Evolutionary conservation across 2,329 filamentous ascomycete species (phyloP).

Genomic region (Alternaria alternata): DNA sequence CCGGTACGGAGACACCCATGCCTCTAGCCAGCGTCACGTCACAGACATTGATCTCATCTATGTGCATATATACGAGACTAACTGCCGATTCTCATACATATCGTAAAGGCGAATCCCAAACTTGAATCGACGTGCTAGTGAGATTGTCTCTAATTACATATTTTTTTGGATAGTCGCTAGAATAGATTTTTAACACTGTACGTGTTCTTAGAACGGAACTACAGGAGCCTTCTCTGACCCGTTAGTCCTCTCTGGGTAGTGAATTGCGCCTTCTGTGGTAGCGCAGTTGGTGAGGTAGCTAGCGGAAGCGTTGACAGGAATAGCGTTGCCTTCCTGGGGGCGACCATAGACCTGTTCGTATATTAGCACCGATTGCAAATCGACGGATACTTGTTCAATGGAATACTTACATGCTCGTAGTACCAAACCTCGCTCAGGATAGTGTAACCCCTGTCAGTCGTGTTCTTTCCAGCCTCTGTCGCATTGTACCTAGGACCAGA

Average conservation of each 20-base stretch:
- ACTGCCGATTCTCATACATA: not conserved
- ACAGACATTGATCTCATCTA: not conserved
- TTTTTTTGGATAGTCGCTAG: not conserved
- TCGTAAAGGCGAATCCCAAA: not conserved
- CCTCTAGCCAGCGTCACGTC: not conserved
- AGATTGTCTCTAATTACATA: not conserved
- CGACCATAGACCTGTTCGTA: constrained; percentile 55
- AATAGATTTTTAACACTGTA: not conserved
- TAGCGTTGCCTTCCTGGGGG: constrained; percentile 61
- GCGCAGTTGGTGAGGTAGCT: constrained; percentile 63
- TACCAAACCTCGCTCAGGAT: constrained; percentile 72
- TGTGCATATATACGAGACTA: not conserved
- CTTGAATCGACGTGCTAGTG: not conserved
- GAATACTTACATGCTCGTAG: constrained; percentile 63
- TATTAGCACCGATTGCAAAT: not conserved
- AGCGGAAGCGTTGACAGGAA: constrained; percentile 59
- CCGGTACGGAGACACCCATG: not conserved
- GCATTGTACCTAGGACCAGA: constrained; percentile 67
- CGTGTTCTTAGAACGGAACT: constrained; percentile 32
- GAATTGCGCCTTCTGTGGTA: constrained; percentile 60
- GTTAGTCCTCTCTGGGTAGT: constrained; percentile 62
- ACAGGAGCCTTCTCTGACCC: constrained; percentile 47
- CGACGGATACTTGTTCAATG: not conserved
- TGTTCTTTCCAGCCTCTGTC: constrained; percentile 64
- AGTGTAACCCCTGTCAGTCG: constrained; percentile 65